Evolutionary conservation across 2,329 filamentous ascomycete genomes (phyloP).

Genomic region (Furcasterigmium furcatum): DNA sequence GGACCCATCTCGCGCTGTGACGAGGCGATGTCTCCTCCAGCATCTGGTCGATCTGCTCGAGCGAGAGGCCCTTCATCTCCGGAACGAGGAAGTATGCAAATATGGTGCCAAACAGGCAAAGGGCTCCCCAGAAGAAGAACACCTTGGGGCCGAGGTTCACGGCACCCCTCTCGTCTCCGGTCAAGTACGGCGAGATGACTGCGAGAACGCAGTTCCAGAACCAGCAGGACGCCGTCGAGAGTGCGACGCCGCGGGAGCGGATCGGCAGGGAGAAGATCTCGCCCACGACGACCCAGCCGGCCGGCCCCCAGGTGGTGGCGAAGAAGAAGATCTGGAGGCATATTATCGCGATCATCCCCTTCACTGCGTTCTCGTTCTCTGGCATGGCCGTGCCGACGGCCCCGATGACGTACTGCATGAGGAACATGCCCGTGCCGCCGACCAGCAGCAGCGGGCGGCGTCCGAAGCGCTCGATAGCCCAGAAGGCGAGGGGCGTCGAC

Average conservation of each 20-base stretch:
- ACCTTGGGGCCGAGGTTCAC: constrained; percentile 65
- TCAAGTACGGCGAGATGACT: constrained; percentile 73
- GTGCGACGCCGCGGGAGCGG: constrained; percentile 79
- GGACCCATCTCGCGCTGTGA: constrained; percentile 73
- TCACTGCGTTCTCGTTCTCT: constrained; percentile 54
- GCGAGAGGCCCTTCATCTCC: constrained; percentile 72
- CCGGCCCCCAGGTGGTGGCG: constrained; percentile 83
- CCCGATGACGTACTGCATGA: constrained; percentile 84
- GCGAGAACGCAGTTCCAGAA: constrained; percentile 76
- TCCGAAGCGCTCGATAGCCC: constrained; percentile 76
- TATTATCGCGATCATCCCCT: constrained; percentile 81
- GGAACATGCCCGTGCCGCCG: constrained; percentile 77
- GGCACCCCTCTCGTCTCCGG: constrained; percentile 57
- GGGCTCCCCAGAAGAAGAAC: constrained; percentile 73
- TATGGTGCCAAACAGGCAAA: constrained; percentile 56
- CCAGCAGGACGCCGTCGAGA: constrained; percentile 90
- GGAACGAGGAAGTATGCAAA: constrained; percentile 74
- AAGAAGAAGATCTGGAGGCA: constrained; percentile 94
- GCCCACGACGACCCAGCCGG: constrained; percentile 78
- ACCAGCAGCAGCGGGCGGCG: constrained; percentile 76
- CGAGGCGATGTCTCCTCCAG: constrained; percentile 81
- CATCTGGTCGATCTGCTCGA: constrained; percentile 84
- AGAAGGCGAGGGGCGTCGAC: constrained; percentile 87
- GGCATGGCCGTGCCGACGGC: constrained; percentile 57
- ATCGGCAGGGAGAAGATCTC: constrained; percentile 90